These are phyloP conservation scores for Bidens hawaiensis DNA, from an alignment of 140 eudicot species.

Conservation along the genomic window DNA sequence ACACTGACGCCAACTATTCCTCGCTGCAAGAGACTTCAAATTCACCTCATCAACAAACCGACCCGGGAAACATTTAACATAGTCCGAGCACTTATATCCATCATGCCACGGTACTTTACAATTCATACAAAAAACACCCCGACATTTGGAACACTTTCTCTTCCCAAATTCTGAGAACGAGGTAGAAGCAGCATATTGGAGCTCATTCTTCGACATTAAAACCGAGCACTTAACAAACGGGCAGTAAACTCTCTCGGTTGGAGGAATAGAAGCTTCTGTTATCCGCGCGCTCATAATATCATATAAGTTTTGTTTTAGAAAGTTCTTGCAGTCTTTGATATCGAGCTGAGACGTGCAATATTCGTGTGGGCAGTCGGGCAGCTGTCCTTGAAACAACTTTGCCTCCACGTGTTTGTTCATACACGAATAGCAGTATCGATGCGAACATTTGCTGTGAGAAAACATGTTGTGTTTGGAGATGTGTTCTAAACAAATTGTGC, in stretches of 20 bases:
- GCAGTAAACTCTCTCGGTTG: conserved; percentile 51
- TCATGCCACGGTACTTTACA: conserved; percentile 74
- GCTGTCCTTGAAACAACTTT: conserved; percentile 43
- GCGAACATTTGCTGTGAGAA: conserved; percentile 38
- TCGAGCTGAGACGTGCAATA: conserved; percentile 39
- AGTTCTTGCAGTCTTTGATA: conserved; percentile 41
- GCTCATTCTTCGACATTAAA: conserved; percentile 48
- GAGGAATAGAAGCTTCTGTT: conserved; percentile 57
- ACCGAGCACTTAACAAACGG: conserved; percentile 52
- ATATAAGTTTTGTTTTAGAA: conserved; percentile 35
- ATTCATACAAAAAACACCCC: conserved; percentile 42
- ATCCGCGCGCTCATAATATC: conserved; percentile 42
- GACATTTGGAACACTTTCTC: conserved; percentile 41
- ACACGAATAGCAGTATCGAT: conserved; percentile 50
- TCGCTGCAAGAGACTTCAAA: conserved; percentile 50
- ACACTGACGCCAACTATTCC: conserved; percentile 60
- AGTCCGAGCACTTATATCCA: conserved; percentile 35
- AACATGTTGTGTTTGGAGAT: conserved; percentile 23
- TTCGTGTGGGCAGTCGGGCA: conserved; percentile 59
- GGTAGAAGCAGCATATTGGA: conserved; percentile 3
- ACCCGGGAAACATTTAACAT: conserved; percentile 10
- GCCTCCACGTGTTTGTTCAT: conserved; percentile 41
- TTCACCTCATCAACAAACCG: conserved; percentile 33
- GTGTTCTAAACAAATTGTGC: conserved; percentile 46
- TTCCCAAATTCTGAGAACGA: conserved; percentile 12